Evolutionary conservation across 2,329 filamentous ascomycete genomes (phyloP).

Genomic region (Aspergillus flavus): DNA sequence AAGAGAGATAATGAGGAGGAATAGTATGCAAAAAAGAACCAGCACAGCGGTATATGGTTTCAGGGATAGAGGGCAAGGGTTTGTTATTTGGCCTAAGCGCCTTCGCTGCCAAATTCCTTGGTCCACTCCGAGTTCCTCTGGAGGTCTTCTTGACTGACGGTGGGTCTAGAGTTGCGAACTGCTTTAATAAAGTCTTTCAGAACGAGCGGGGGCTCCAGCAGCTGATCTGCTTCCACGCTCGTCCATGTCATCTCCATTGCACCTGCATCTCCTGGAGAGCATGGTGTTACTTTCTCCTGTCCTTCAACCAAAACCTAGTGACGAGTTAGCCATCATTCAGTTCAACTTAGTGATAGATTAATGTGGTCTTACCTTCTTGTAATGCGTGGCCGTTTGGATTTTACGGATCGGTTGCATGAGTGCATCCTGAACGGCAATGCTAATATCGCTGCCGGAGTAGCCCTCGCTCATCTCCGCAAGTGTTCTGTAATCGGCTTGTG

Average conservation of each 20-base stretch:
- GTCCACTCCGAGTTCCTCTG: constrained; percentile 90
- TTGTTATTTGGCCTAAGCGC: constrained; percentile 50
- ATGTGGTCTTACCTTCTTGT: constrained; percentile 72
- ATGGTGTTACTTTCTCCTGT: constrained; percentile 69
- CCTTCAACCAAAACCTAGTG: constrained; percentile 70
- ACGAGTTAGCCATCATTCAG: constrained; percentile 10
- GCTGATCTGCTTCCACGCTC: constrained; percentile 77
- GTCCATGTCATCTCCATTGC: constrained; percentile 95
- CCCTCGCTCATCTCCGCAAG: constrained; percentile 84
- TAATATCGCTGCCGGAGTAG: constrained; percentile 95
- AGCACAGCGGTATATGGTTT: background rate
- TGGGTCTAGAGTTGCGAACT: constrained; percentile 83
- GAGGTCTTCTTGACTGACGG: constrained; percentile 85
- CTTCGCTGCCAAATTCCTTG: constrained; percentile 91
- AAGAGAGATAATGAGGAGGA: background rate
- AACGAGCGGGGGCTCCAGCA: constrained; percentile 82
- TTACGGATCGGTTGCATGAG: constrained; percentile 97
- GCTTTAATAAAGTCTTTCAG: constrained; percentile 94
- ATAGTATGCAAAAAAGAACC: background rate
- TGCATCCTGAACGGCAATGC: constrained; percentile 91
- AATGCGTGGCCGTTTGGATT: constrained; percentile 96
- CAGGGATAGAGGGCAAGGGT: background rate
- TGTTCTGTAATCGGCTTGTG: constrained; percentile 73
- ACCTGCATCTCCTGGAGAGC: constrained; percentile 84
- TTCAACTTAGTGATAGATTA: too few species aligned